Conservation (phyloP, 2,329 filamentous ascomycete species). For the Cyphellophora europaea region DNA sequence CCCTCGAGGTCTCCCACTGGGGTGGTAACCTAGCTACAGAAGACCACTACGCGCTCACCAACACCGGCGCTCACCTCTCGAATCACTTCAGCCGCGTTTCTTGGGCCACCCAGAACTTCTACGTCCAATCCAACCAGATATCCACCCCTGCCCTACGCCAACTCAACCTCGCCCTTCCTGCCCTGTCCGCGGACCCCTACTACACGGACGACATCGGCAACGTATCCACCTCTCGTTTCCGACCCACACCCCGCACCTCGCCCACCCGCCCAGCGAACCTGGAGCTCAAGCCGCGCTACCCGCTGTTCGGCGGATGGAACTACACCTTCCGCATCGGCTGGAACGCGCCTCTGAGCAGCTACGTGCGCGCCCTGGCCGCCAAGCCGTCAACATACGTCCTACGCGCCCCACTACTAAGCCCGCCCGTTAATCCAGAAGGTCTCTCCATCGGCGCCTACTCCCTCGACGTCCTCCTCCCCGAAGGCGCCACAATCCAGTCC, state of each 20-base stretch:
- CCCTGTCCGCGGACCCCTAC: constrained; percentile 79
- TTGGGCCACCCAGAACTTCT: constrained; percentile 64
- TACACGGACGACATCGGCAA: constrained; percentile 96
- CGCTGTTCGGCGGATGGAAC: constrained; percentile 96
- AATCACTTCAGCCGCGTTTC: constrained; percentile 66
- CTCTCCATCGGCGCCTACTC: constrained; percentile 75
- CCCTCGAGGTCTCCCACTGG: constrained; percentile 96
- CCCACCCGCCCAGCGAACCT: constrained; percentile 70
- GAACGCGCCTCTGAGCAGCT: constrained; percentile 75
- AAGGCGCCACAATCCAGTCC: constrained; percentile 60
- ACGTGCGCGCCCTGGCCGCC: constrained; percentile 54
- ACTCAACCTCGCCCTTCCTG: constrained; percentile 67
- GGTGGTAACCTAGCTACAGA: constrained; percentile 93
- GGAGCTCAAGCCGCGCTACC: constrained; percentile 87
- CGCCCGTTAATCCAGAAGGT: constrained; percentile 76
- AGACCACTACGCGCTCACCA: constrained; percentile 81
- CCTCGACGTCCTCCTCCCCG: constrained; percentile 76
- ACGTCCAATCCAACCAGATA: constrained; percentile 46
- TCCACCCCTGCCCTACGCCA: constrained; percentile 70
- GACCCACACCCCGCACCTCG: constrained; percentile 38
- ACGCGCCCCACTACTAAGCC: constrained; percentile 87
- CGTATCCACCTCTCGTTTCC: constrained; percentile 85
- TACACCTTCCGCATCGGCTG: constrained; percentile 95
- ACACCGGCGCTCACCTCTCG: constrained; percentile 72
- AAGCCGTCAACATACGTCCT: constrained; percentile 66